These are phyloP conservation scores for Apophysomyces ossiformis DNA, from an alignment of 371 early-diverging fungal species.

Conservation along the genomic window DNA sequence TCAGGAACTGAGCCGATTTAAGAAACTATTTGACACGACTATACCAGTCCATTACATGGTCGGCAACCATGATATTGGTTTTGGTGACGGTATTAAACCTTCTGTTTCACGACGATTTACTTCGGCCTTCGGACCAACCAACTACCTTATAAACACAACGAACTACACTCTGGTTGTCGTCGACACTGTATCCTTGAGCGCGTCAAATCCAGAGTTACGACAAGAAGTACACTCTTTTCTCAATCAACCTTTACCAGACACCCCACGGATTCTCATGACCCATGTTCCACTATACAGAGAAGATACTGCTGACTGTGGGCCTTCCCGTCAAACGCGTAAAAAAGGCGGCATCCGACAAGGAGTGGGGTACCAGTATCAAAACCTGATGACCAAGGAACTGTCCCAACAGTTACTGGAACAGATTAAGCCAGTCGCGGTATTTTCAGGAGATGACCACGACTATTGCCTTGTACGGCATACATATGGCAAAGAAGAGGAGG, in stretches of 20 bases:
- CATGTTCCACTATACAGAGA: conserved; percentile 47
- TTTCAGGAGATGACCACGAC: conserved; percentile 95
- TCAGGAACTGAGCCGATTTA: conserved; percentile 32
- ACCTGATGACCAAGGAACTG: conserved; percentile 64
- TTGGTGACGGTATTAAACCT: conserved; percentile 71
- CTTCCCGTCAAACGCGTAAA: conserved; percentile 50
- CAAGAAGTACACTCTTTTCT: conserved; percentile 52
- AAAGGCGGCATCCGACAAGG: conserved; percentile 50
- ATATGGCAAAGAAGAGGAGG: conserved; percentile 1
- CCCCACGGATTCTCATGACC: conserved; percentile 34
- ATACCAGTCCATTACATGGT: conserved; percentile 54
- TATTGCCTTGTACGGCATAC: conserved; percentile 71
- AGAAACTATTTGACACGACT: conserved; percentile 31
- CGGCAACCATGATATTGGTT: conserved; percentile 95
- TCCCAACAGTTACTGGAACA: conserved; percentile 61
- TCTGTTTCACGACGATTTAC: conserved; percentile 60
- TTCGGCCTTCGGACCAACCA: conserved; percentile 67
- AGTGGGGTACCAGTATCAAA: conserved; percentile 85
- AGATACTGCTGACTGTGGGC: conserved; percentile 70
- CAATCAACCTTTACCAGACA: conserved; percentile 9
- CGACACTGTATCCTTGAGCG: conserved; percentile 81
- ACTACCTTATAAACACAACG: conserved; percentile 60
- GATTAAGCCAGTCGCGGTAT: conserved; percentile 70
- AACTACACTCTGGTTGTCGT: conserved; percentile 71
- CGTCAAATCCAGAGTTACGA: conserved; percentile 33